Evolutionary conservation across 345 rosid species (phyloP), one percentile per base, ranked within the genome.

Genomic region (Citrus inodora): DNA sequence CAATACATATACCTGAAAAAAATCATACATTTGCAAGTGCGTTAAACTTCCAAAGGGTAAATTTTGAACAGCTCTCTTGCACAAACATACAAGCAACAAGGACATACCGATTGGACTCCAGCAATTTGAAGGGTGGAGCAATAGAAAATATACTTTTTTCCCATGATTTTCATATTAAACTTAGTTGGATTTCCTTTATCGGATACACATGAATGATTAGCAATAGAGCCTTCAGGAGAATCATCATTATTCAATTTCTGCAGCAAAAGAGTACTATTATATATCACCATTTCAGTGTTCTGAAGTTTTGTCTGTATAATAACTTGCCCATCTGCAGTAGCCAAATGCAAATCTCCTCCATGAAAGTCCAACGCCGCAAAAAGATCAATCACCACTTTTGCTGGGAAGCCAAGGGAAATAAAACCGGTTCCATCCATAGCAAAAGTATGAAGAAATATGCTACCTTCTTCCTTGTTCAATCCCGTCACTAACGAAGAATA

Each of bases 341-440:
- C 81, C 68, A 87, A 58, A 70, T 84, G 67, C 27, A 87, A 82
- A 53, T 70, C 55, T 14, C 87, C 87, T 28, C 86, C 89, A 68
- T 65, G 73, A 51, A 87, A 80, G 67, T 87, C 83, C 7, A 82
- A 35, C 9, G 80, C 83, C 5, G 62, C 27, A 5, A 84, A 87
- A 53, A 63, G 77, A 74, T 80, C 69, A 46, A 38, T 40, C 0
- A 87, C 82, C 9, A 67, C 67, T 67, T 80, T 10, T 55, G 64
- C 33, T 1, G 87, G 86, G 53, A 76, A 82, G 3, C 87, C 89
- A 46, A 84, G 71, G n/a, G 86, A 80, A 48, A 87, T 53, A 53
- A 81, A 78, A 17, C 85, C 87, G 35, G 80, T 81, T 25, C 83
- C 80, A 51, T 82, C 85, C 84, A 87, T 71, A 13, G 87, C 75